Conservation (phyloP, 2,329 filamentous ascomycete species). For the Colletotrichum noveboracense region DNA sequence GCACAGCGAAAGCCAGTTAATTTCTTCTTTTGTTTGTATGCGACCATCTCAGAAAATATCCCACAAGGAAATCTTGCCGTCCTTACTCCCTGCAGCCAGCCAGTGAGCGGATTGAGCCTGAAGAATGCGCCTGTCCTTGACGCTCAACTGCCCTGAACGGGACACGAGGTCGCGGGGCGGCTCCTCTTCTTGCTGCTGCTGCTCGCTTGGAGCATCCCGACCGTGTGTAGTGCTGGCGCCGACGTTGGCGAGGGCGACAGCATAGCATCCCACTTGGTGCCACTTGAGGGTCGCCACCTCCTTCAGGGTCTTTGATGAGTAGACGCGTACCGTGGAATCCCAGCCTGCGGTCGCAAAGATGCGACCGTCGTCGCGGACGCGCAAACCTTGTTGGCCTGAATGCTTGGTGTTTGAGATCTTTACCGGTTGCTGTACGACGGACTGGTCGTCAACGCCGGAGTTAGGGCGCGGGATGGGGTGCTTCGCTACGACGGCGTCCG, state of each 20-base stretch:
- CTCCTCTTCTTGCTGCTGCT: not conserved
- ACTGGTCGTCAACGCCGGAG: not conserved
- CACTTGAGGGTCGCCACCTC: constrained; percentile 93
- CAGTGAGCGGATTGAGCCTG: constrained; percentile 80
- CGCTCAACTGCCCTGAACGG: constrained; percentile 39
- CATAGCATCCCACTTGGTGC: constrained; percentile 89
- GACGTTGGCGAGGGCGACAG: constrained; percentile 72
- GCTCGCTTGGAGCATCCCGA: not conserved
- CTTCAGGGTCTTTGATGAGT: constrained; percentile 79
- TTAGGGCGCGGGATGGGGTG: constrained; percentile 64
- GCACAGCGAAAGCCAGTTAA: not conserved
- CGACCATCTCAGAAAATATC: constrained; percentile 74
- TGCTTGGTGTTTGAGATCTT: constrained; percentile 81
- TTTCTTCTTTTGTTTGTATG: not conserved
- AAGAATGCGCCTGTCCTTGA: constrained; percentile 67
- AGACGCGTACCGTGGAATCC: constrained; percentile 84
- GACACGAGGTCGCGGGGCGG: constrained; percentile 6
- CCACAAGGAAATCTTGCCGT: constrained; percentile 95
- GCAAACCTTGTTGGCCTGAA: constrained; percentile 84
- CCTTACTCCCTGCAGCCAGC: constrained; percentile 90
- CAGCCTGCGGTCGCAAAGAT: constrained; percentile 92
- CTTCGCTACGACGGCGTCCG: constrained; percentile 79
- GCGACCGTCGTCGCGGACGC: constrained; percentile 78
- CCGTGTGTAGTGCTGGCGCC: not conserved
- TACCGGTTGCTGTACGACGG: constrained; percentile 47